These are phyloP conservation scores for Vitis rupestris DNA, from an alignment of 164 flowering plant species.

Conservation along the genomic window DNA sequence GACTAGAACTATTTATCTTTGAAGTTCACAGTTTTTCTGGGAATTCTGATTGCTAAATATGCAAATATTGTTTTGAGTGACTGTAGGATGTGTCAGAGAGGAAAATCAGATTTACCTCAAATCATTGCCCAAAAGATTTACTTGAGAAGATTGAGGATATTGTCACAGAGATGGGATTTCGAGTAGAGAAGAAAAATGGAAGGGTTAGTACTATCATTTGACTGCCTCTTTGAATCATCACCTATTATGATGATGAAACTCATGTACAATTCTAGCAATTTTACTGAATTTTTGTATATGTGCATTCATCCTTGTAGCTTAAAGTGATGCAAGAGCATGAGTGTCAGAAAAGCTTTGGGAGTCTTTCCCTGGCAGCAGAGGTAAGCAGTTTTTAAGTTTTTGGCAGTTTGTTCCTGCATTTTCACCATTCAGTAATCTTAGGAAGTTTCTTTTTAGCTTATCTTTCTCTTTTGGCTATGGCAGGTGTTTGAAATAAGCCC, in stretches of 20 bases:
- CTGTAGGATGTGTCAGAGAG: conserved; percentile 85
- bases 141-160: conserved; percentile 66
- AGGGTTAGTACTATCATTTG: conserved; percentile 42
- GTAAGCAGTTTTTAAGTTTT: conserved; percentile 29
- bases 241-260: no score
- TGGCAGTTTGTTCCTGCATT: no score
- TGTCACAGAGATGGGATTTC: conserved; percentile 76
- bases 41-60: conserved; percentile 6
- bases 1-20: no score
- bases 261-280: not conserved
- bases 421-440: no score
- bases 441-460: no score
- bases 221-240: not conserved
- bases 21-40: not conserved
- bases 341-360: conserved; percentile 37
- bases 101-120: conserved; percentile 87
- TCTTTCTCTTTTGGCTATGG: not conserved
- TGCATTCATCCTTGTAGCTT: conserved; percentile 40
- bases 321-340: conserved; percentile 57
- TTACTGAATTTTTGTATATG: not conserved
- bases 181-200: conserved; percentile 69
- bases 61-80: conserved; percentile 2
- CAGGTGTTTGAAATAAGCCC: conserved; percentile 91
- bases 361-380: conserved; percentile 74
- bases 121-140: conserved; percentile 61